Evolutionary conservation across 257 asterid species (phyloP), one percentile per base, ranked within the genome.

Genomic region (Solanum rostratum): DNA sequence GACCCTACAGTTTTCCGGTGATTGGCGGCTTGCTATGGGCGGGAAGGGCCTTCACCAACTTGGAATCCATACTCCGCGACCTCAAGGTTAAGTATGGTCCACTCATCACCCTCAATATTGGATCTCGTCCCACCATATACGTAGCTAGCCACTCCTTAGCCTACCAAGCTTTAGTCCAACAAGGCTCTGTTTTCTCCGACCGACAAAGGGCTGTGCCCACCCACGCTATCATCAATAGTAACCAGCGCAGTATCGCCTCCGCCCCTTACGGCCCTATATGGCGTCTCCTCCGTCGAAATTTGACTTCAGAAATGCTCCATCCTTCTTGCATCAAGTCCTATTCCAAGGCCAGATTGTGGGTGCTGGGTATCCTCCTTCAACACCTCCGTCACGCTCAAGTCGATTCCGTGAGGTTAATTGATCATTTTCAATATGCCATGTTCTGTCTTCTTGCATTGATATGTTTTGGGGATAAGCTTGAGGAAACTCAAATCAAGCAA

Each of bases 21-120:
- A 66, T 66, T 0, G 74, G 46, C 2, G 5, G 22, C 2, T 1
- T 66, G 16, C 1, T 66, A 66, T 66, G 74, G 74, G 13, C 13
- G 1, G 0, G 0, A 66, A 66, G 6, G 74, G 3, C 4, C 0
- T 66, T 7, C 2, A 0, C 0, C 24, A 5, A 66, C 74, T 0
- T 66, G 14, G 74, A 66, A 66, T 0, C 39, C 20, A 13, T 66
- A 0, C 2, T 33, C 15, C 24, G 76, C 16, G n/a, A 33, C 49
- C 76, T 66, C 7, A 33, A 66, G 24, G 46, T 7, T 3, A 33
- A 66, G 49, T 66, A 66, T 66, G 76, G 76, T 33, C 49, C 76
- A 16, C 49, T 66, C 0, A 33, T 66, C 13, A 66, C 74, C 6
- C 41, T 66, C 14, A 66, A 66, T 33, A 33, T 66, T 19, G 76